phyloP scores from a whole-genome alignment of 768 basidiomycete genomes.

The Termitomyces sp. region DNA sequence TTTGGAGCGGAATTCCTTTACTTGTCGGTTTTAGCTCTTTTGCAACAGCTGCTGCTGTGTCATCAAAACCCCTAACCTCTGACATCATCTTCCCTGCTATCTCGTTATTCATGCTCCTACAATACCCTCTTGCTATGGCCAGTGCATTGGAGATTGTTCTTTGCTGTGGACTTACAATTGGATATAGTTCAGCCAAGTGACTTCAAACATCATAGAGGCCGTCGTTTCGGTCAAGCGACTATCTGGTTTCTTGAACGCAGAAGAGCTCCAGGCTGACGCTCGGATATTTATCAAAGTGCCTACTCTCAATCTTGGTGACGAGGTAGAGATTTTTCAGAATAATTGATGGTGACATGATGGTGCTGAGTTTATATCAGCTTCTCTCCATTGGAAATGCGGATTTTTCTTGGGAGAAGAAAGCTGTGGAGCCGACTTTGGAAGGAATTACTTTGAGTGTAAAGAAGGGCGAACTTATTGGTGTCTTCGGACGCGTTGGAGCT shows the following conservation, averaged over 20 bases:
- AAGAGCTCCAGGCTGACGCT: constrained; percentile 79
- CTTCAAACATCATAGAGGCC: constrained; percentile 80
- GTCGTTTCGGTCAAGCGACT: constrained; percentile 79
- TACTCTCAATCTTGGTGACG: constrained; percentile 50
- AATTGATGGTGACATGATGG: background rate
- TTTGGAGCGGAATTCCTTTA: constrained; percentile 69
- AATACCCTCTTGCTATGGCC: constrained; percentile 84
- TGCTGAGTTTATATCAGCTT: constrained; percentile 29
- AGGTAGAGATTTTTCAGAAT: constrained; percentile 28
- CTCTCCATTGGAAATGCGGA: constrained; percentile 70
- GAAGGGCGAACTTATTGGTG: constrained; percentile 81
- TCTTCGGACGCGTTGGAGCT: constrained; percentile 86
- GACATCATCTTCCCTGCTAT: constrained; percentile 97
- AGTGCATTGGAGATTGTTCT: constrained; percentile 12
- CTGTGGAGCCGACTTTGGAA: constrained; percentile 59
- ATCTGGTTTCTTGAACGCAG: constrained; percentile 65
- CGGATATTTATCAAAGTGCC: constrained; percentile 43
- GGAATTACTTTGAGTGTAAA: constrained; percentile 67
- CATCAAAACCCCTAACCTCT: constrained; percentile 68
- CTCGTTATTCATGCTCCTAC: constrained; percentile 80
- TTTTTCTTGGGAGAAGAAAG: constrained; percentile 71
- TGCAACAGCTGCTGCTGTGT: constrained; percentile 59
- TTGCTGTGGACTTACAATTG: background rate
- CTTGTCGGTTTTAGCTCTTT: constrained; percentile 83
- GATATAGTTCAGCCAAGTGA: constrained; percentile 60